Conservation (phyloP, 768 basidiomycete species). For the Russula brevipes region DNA sequence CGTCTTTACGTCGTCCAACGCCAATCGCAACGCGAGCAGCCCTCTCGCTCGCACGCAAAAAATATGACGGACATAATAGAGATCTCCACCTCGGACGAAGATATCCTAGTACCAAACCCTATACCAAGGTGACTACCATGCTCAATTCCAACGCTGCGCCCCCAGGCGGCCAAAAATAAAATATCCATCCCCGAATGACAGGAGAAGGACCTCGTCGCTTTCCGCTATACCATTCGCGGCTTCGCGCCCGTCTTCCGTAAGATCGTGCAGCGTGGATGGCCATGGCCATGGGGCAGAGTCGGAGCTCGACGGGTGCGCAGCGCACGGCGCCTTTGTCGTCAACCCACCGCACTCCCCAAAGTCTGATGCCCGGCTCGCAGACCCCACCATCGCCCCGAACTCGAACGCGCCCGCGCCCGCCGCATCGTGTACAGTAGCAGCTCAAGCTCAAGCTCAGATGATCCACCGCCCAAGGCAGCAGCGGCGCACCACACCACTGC, state of each 20-base stretch:
- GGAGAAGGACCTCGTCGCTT: constrained; percentile 11
- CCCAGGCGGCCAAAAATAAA: not conserved
- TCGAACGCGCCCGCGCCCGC: constrained; percentile 6
- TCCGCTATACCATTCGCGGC: not conserved
- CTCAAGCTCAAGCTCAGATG: constrained; percentile 7
- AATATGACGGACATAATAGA: constrained; percentile 13
- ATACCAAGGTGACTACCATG: constrained; percentile 1
- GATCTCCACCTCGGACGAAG: constrained; percentile 14
- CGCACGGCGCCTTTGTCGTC: not conserved
- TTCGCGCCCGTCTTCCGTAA: not conserved
- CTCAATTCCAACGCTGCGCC: no score
- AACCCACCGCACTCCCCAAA: not conserved
- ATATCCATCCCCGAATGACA: not conserved
- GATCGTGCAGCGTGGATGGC: not conserved
- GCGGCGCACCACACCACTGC: not conserved
- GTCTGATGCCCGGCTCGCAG: not conserved
- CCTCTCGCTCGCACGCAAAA: no score
- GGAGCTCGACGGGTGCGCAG: constrained; percentile 11
- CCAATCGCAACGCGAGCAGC: no score
- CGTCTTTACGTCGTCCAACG: no score
- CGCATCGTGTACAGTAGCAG: constrained; percentile 20
- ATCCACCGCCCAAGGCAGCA: not conserved
- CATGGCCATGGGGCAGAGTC: not conserved
- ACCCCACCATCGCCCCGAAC: not conserved
- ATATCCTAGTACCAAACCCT: not conserved